Evolutionary conservation across 2,329 filamentous ascomycete genomes (phyloP).

Genomic region (Delphinella strobiligena): DNA sequence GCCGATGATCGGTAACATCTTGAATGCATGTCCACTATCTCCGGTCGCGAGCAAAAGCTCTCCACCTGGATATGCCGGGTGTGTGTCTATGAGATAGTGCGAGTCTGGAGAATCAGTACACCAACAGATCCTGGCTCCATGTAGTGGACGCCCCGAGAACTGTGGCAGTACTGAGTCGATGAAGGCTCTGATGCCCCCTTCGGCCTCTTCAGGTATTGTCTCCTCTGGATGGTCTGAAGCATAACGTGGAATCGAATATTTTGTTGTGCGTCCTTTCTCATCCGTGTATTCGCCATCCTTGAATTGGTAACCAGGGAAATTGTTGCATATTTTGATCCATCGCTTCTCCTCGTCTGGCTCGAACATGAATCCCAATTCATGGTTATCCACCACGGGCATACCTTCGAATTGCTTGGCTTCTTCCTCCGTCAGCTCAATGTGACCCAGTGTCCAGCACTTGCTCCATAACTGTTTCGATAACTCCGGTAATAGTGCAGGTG

Average conservation of each 20-base stretch:
- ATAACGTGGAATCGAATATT: conserved; percentile 6
- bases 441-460: conserved; percentile 43
- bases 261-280: conserved; percentile 2
- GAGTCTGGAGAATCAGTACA: conserved; percentile 44
- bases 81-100: conserved; percentile 39
- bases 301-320: conserved; percentile 40
- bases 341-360: conserved; percentile 34
- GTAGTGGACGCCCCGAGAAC: conserved; percentile 35
- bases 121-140: conserved; percentile 44
- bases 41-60: conserved; percentile 36
- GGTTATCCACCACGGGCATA: conserved; percentile 38
- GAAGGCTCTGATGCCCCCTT: conserved; percentile 3
- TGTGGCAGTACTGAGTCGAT: conserved; percentile 32
- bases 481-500: conserved; percentile 36
- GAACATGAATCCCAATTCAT: conserved; percentile 40
- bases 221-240: conserved; percentile 4
- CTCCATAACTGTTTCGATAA: conserved; percentile 37
- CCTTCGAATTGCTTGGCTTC: conserved; percentile 35
- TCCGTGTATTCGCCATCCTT: conserved; percentile 3
- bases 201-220: conserved; percentile 7
- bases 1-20: conserved; percentile 41
- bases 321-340: conserved; percentile 41
- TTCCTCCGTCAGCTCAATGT: conserved; percentile 35
- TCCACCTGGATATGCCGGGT: conserved; percentile 29
- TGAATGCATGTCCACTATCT: conserved; percentile 42